These are phyloP conservation scores for Psilocybe cyanescens DNA, from an alignment of 768 basidiomycete species.

Conservation along the genomic window DNA sequence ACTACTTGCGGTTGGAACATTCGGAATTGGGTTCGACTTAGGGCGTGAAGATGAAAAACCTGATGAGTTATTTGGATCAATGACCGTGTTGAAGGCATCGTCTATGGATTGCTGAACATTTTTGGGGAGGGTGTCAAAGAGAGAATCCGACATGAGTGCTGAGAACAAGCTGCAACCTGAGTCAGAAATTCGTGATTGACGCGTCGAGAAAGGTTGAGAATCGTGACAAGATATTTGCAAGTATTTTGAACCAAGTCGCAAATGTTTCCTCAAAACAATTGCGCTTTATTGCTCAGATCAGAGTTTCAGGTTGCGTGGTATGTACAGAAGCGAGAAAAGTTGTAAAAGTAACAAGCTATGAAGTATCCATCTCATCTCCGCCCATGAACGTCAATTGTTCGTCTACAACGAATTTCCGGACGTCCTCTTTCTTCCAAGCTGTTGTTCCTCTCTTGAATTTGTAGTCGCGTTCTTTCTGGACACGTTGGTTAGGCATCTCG, in stretches of 20 bases:
- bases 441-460: conserved; percentile 88
- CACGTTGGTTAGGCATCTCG: conserved; percentile 88
- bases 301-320: not conserved
- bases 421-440: conserved; percentile 81
- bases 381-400: conserved; percentile 66
- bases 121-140: conserved; percentile 45
- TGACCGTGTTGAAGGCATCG: conserved; percentile 46
- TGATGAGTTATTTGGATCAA: conserved; percentile 1
- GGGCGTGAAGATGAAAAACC: not conserved
- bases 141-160: conserved; percentile 10
- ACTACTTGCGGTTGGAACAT: not conserved
- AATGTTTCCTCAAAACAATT: too few species aligned
- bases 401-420: conserved; percentile 70
- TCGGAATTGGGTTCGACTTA: not conserved
- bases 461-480: conserved; percentile 72
- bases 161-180: not conserved
- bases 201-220: not conserved
- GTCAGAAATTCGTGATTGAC: not conserved
- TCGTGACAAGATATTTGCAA: too few species aligned
- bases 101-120: conserved; percentile 53
- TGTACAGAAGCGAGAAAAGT: not conserved
- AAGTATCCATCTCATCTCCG: conserved; percentile 83
- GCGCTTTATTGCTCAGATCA: not conserved
- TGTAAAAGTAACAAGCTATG: conserved; percentile 39
- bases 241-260: too few species aligned